Percentiles rank a stretch among this genome's conserved stretches.
Evolutionary conservation across 202 grass and related monocot genomes (phyloP).

Genomic region (Carex arenaria): DNA sequence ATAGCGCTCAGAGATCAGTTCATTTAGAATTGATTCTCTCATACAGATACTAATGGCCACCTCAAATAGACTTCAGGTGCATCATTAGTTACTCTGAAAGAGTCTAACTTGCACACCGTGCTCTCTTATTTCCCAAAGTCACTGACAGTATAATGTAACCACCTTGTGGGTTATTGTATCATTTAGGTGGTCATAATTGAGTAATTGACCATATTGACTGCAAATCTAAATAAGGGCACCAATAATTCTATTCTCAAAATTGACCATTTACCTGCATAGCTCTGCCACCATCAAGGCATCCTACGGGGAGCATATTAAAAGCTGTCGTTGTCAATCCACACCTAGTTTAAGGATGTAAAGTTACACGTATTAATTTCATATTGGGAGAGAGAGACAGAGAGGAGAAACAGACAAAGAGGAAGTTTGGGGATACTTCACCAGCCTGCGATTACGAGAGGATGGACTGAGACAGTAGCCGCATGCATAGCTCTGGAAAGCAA

Average conservation of each 20-base stretch:
- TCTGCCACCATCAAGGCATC: constrained; percentile 97
- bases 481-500: constrained; percentile 79
- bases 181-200: background rate
- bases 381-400: background rate
- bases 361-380: constrained; percentile 1
- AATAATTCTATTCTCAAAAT: background rate
- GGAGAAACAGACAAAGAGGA: background rate
- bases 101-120: background rate
- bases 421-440: constrained; percentile 52
- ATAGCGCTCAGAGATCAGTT: background rate
- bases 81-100: background rate
- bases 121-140: background rate
- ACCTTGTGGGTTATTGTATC: background rate
- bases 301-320: constrained; percentile 99
- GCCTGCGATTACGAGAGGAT: constrained; percentile 96
- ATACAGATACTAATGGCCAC: background rate
- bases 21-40: background rate
- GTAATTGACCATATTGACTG: background rate
- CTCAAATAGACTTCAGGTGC: background rate
- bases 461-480: constrained; percentile 82
- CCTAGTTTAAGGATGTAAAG: constrained; percentile 33
- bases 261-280: constrained; percentile 64
- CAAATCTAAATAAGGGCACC: background rate
- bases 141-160: background rate
- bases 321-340: constrained; percentile 96